Base-by-base conservation (phyloP, 257 asterid genomes). In the Jacaranda copaia region DNA sequence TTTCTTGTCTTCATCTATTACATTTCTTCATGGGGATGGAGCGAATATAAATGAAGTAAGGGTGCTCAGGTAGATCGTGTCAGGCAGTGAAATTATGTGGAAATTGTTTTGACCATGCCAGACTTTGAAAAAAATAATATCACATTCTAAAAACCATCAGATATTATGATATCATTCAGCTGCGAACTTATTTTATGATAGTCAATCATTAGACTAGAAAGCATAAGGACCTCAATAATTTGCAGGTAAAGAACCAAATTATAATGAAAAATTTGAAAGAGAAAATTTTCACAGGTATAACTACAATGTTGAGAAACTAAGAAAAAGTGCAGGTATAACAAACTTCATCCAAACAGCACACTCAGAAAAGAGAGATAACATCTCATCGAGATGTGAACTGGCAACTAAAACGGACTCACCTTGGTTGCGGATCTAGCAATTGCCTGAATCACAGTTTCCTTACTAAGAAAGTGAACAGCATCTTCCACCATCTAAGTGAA, bases 381-480 rank as follows among this genome's bases (percentile, higher is more conserved):
- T 25, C 32, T 25, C 2, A 25, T 25, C 32, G 32, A 25, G 32
- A 25, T 25, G 32, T 25, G 1, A 25, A 25, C 32, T 25, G 60
- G 61, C 68, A 75, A 43, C 25, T 39, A 25, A n/a, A 68, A 57
- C 49, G 57, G 25, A 59, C 73, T 72, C 84, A 90, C 99, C 99
- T 96, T 96, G 76, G 98, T 93, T 62, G 99, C 99, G 5, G 99
- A 96, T 82, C 98, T 89, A 72, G 97, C 91, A 79, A 89, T 93
- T 62, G 99, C 98, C 89, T 96, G 97, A 75, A 91, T 81, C 36
- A 91, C 83, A 59, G 98, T 93, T 84, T 96, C 99, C 92, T 93
- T 96, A 62, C 95, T 87, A 13, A 96, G 97, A 86, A 96, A 96
- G 82, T 93, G 97, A 78, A 93, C 99, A 80, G 98, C 99, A 87